Evolutionary conservation across 352 stramenopile species (phyloP).

Genomic region (Phytopythium helicoides): DNA sequence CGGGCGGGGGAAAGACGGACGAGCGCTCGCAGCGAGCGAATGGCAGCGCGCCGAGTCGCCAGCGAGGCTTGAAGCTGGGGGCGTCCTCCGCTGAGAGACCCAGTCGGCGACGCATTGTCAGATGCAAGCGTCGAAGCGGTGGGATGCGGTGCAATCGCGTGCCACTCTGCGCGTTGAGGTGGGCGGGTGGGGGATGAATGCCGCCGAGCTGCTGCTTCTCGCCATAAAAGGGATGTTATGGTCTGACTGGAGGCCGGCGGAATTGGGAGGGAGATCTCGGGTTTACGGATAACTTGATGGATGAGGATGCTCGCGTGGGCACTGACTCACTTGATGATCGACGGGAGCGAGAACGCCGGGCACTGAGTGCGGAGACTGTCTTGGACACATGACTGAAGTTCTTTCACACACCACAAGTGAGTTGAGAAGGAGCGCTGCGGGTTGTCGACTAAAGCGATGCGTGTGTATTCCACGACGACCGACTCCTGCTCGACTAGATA

Average conservation of each 20-base stretch:
- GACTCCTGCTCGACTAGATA: constrained; percentile 5
- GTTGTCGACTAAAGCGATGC: too few relatives aligned
- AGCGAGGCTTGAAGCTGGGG: constrained; percentile 5
- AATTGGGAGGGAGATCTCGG: not conserved
- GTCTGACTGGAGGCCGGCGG: not conserved
- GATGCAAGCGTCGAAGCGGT: too few relatives aligned
- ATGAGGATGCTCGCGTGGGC: too few relatives aligned
- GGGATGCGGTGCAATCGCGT: not conserved
- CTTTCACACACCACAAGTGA: too few relatives aligned
- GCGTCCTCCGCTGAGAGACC: too few relatives aligned
- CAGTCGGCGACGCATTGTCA: too few relatives aligned
- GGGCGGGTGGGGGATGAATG: not conserved
- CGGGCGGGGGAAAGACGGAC: not conserved
- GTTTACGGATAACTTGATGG: not conserved
- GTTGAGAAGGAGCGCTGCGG: not conserved
- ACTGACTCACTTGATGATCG: not conserved
- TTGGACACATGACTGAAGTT: too few relatives aligned
- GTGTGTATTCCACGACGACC: not conserved
- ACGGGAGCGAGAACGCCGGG: too few relatives aligned
- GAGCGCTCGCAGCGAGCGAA: constrained; percentile 1
- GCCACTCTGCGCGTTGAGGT: not conserved
- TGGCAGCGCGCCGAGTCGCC: not conserved
- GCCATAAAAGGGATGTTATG: not conserved
- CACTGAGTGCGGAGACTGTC: too few relatives aligned
- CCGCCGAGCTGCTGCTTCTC: not conserved